A percentile compares a stretch with the other conserved stretches of the same genome.
phyloP scores from a whole-genome alignment of 768 basidiomycete species.

The Podaxis sp. region DNA sequence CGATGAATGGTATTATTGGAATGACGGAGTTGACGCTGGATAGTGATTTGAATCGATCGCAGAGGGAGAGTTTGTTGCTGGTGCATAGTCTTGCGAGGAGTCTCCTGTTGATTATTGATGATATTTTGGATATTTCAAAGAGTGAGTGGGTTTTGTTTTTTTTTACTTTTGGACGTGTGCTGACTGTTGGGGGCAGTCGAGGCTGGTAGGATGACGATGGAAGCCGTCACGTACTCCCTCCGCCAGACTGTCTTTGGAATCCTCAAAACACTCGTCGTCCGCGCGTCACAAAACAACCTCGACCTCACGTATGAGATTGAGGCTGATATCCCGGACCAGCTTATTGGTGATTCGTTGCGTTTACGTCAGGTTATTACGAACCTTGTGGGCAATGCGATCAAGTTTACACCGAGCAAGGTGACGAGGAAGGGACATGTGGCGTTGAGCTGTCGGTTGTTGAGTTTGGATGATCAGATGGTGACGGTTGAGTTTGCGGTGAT shows the following conservation, averaged over 20 bases:
- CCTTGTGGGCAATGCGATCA: conserved; percentile 93
- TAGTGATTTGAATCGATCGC: conserved; percentile 90
- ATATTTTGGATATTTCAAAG: conserved; percentile 99
- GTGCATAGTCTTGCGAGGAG: conserved; percentile 94
- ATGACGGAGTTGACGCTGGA: conserved; percentile 99
- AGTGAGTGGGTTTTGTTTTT: conserved; percentile 54
- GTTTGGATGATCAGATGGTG: conserved; percentile 77
- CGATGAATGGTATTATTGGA: conserved; percentile 99
- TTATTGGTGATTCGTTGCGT: conserved; percentile 94
- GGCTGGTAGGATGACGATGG: conserved; percentile 99
- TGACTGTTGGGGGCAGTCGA: conserved; percentile 61
- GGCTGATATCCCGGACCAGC: conserved; percentile 92
- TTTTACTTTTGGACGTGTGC: not conserved
- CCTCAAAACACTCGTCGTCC: conserved; percentile 95
- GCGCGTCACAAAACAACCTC: conserved; percentile 94
- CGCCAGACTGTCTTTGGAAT: conserved; percentile 98
- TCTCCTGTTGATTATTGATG: conserved; percentile 94
- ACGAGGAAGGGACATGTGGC: conserved; percentile 86
- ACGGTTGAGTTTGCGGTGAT: conserved; percentile 96
- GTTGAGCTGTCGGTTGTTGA: conserved; percentile 77
- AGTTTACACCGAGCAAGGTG: conserved; percentile 86
- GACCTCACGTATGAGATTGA: conserved; percentile 97
- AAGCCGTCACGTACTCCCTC: conserved; percentile 96
- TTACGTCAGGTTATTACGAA: conserved; percentile 95
- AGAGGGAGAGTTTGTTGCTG: conserved; percentile 91